phyloP scores from a whole-genome alignment of 345 rosid genomes.

The Gossypioides kirkii region DNA sequence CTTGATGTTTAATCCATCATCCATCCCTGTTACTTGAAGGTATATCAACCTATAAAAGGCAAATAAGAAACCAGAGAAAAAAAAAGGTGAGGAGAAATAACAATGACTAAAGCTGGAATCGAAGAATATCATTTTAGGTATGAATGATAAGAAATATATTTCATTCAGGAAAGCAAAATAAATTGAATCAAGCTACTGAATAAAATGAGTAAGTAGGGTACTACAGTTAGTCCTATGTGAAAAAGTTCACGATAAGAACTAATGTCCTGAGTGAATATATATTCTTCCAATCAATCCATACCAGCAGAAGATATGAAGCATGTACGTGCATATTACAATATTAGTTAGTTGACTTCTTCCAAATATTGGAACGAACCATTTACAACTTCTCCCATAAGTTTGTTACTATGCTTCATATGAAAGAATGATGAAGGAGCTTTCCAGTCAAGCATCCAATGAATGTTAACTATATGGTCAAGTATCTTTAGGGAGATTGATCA shows the following conservation, averaged over 20 bases:
- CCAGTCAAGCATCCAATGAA: background rate
- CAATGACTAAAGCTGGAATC: background rate
- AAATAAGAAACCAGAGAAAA: slow-evolving; percentile 8
- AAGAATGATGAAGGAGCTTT: background rate
- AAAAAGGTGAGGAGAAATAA: background rate
- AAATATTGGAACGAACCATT: background rate
- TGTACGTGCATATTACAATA: background rate
- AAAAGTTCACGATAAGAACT: slow-evolving; percentile 9
- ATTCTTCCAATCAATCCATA: background rate
- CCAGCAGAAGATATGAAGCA: background rate
- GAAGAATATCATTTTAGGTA: background rate
- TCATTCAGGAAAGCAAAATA: background rate
- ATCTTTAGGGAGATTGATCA: background rate
- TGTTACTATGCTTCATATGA: background rate
- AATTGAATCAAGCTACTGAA: background rate
- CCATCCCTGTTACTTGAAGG: slow-evolving; percentile 94
- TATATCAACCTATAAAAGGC: slow-evolving; percentile 60
- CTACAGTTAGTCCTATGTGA: background rate
- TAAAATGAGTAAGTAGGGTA: background rate
- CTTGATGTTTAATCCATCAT: slow-evolving; percentile 74
- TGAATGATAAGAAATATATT: background rate
- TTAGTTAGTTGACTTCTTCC: background rate
- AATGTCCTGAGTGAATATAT: background rate
- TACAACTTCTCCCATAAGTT: background rate
- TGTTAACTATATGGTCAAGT: background rate